Evolutionary conservation across 352 stramenopile genomes (phyloP).

Genomic region (Globisporangium takayamanum): DNA sequence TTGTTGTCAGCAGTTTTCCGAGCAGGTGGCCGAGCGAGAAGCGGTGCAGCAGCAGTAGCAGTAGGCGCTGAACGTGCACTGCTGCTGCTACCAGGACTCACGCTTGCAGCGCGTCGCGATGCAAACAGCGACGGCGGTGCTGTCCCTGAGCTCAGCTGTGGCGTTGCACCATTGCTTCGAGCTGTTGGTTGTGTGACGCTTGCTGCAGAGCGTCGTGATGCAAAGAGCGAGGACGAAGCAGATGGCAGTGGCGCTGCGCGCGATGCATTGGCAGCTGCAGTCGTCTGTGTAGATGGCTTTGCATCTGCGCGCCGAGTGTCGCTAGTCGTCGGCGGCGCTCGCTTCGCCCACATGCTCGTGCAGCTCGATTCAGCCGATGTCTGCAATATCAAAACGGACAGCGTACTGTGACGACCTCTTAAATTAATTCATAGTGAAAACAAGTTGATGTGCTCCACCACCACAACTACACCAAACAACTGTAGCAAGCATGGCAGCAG

Average conservation of each 20-base stretch:
- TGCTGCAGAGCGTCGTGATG: neutral
- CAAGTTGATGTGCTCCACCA: neutral
- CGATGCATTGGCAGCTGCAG: neutral
- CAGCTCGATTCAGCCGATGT: neutral
- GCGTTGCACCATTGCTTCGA: too few relatives aligned
- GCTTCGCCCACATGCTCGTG: conserved; percentile 33
- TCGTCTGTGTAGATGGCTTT: conserved; percentile 2
- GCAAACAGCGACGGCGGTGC: neutral
- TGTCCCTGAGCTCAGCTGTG: neutral
- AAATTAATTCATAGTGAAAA: neutral
- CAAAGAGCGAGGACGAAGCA: conserved; percentile 9
- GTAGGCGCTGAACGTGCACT: neutral
- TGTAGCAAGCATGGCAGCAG: conserved; percentile 23
- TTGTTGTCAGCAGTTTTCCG: neutral
- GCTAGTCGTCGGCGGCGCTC: conserved; percentile 6
- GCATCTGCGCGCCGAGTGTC: neutral
- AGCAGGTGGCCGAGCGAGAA: too few relatives aligned
- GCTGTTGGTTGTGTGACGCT: too few relatives aligned
- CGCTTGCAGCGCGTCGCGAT: neutral
- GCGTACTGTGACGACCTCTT: neutral
- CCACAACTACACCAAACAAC: neutral
- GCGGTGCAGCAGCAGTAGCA: neutral
- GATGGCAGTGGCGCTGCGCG: neutral
- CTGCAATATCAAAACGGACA: neutral
- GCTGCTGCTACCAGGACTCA: neutral